Evolutionary conservation across 352 stramenopile species (phyloP), one percentile per base, ranked within the genome.

Genomic region (Aphanomyces stellatus): DNA sequence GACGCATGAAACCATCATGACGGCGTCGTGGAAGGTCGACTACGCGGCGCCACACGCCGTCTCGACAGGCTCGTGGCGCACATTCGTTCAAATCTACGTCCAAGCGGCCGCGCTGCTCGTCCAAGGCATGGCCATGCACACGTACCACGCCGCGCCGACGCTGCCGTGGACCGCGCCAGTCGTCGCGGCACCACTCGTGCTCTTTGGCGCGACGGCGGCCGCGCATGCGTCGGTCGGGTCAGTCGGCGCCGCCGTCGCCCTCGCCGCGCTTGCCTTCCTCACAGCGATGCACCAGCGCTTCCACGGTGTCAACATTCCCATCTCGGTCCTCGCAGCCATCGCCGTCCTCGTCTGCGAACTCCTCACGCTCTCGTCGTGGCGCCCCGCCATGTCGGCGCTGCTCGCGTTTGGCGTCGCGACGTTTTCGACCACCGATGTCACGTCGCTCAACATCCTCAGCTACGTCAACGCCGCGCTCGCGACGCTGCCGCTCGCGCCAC

Each of bases 21-120:
- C 55, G 4, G 55, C 55, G 22, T 64, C 55, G 2, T 64, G 55
- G 55, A 64, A 64, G 30, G 55, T 64, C 33, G 55, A 64, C 55
- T 49, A 64, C 55, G 35, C n/a, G 17, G 51, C 25, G 55, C 17
- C 31, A 11, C 55, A 64, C 37, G 22, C 3, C 34, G 34, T 64
- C 10, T n/a, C 13, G 34, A 51, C 55, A 10, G 55, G 55, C 7
- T 64, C 55, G 19, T 64, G 55, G 55, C 55, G 55, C 37, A 64
- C 55, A 0, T 31, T 64, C 0, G n/a, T 27, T 7, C 55, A 64
- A 24, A 64, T 64, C 40, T 64, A 64, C 6, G 25, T 51, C 19
- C 34, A 64, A 46, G 55, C 55, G 11, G 40, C 30, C 24, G 22
- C 17, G 24, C 35, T 64, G 15, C 30, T 64, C 24, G 55, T 31